Evolutionary conservation across 805 yeast genomes (phyloP), one percentile per base, ranked within the genome.

Genomic region (Candida manassasensis): DNA sequence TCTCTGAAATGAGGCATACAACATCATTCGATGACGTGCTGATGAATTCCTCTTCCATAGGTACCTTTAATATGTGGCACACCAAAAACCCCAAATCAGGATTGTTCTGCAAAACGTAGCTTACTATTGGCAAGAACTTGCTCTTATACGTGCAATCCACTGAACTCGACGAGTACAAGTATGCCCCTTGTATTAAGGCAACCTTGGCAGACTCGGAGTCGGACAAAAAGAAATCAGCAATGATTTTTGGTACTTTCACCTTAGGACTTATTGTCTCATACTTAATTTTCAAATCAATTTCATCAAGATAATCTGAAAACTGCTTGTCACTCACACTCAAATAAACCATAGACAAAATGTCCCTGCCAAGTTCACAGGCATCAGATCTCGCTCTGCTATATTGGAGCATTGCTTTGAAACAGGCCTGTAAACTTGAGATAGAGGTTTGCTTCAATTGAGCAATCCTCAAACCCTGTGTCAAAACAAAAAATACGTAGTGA

Each of bases 401-500:
- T 19, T 45, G 48, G 38, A 62, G 67, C 41, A 79, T 59, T 13
- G 67, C 56, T 15, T 59, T 57, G 49, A 75, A 69, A 16, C 75
- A 52, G 0, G 55, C 48, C 32, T 61, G 63, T 45, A 81, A 48
- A 16, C 74, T 62, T 1, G 57, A 59, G 21, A 75, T 49, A 0
- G 84, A 71, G 2, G 67, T 58, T 7, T 67, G 69, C 38, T 71
- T 73, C 14, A 80, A 64, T 37, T 73, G 77, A 6, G 86, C 77
- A 6, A 76, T 56, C 24, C 73, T 70, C 27, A 81, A 53, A 0
- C 89, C 90, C 48, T 73, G 78, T 3, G 74, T 61, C 13, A 75
- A 55, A 14, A 72, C 48, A 29, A 64, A 61, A 19, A 76, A 52
- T 22, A 81, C 50, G 13, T 75, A 63, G 19, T 68, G 64, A 37